phyloP scores from a whole-genome alignment of 148 eudicot genomes.

The Fallopia convolvulus region DNA sequence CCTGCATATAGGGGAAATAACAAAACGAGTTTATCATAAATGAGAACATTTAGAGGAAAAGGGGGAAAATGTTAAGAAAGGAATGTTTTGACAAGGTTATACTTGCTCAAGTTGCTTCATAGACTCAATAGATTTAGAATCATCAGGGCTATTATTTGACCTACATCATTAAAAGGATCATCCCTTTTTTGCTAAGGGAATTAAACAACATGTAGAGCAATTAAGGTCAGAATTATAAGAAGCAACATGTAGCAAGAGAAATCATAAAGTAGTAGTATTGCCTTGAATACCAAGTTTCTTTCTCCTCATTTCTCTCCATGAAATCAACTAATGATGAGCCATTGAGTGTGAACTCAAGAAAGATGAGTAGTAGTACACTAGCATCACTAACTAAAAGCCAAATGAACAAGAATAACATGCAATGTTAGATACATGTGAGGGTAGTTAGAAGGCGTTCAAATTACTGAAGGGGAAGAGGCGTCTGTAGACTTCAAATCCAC shows the following conservation, averaged over 20 bases:
- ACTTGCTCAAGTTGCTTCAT: too few relatives aligned
- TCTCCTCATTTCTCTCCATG: not conserved
- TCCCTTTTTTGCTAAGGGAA: slow-evolving; percentile 4
- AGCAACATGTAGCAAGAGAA: not conserved
- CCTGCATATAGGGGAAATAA: too few relatives aligned
- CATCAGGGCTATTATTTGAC: not conserved
- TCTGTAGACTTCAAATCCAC: too few relatives aligned
- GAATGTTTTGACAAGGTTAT: too few relatives aligned
- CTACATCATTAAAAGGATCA: not conserved
- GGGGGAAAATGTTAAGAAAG: too few relatives aligned
- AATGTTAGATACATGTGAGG: too few relatives aligned
- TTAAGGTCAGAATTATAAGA: not conserved
- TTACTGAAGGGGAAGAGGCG: too few relatives aligned
- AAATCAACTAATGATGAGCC: not conserved
- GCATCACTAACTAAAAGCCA: not conserved
- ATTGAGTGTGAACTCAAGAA: not conserved
- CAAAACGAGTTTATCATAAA: too few relatives aligned
- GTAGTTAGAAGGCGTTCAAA: too few relatives aligned
- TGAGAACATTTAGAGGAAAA: too few relatives aligned
- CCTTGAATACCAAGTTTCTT: slow-evolving; percentile 8
- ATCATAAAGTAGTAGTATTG: not conserved
- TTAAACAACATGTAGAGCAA: slow-evolving; percentile 6
- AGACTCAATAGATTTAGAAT: too few relatives aligned
- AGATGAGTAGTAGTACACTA: not conserved
- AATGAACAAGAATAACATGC: too few relatives aligned